Percentiles rank a stretch among this genome's conserved stretches.
Evolutionary conservation across 495 filamentous ascomycete genomes (phyloP).

Genomic region (Platismatia glauca): DNA sequence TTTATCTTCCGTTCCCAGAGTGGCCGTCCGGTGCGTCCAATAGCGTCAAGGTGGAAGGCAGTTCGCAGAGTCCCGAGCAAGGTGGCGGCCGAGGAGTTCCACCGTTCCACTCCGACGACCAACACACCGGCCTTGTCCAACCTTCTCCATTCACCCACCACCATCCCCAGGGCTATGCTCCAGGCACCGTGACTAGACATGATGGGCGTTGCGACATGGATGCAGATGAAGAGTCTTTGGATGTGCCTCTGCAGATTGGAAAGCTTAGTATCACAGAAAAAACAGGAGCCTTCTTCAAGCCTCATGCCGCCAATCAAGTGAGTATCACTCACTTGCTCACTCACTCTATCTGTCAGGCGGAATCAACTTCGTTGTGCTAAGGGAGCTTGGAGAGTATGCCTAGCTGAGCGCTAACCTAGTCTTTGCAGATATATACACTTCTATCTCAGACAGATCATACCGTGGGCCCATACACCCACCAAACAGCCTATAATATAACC

Average conservation of each 20-base stretch:
- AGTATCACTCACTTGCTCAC: neutral
- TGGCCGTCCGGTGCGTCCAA: constrained; percentile 7
- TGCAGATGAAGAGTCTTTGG: constrained; percentile 48
- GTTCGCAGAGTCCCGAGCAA: neutral
- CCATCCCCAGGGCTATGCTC: neutral
- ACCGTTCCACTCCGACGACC: neutral
- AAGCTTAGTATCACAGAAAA: constrained; percentile 60
- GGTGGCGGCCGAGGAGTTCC: constrained; percentile 1
- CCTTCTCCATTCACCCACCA: neutral
- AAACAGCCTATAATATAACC: neutral
- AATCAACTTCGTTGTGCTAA: neutral
- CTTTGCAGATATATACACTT: neutral
- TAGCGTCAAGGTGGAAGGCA: neutral
- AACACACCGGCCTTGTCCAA: neutral
- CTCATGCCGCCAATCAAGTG: constrained; percentile 6
- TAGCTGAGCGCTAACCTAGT: neutral
- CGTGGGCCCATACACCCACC: neutral
- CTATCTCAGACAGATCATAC: neutral
- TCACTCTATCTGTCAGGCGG: too few species aligned
- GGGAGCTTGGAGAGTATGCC: too few species aligned
- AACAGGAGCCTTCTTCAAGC: constrained; percentile 49
- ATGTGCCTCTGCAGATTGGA: constrained; percentile 55
- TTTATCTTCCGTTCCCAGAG: constrained; percentile 12
- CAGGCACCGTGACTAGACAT: neutral
- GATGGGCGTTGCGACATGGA: constrained; percentile 22